Evolutionary conservation across 2,329 filamentous ascomycete species (phyloP), one percentile per base, ranked within the genome.

Genomic region (Botrytis sinoallii): DNA sequence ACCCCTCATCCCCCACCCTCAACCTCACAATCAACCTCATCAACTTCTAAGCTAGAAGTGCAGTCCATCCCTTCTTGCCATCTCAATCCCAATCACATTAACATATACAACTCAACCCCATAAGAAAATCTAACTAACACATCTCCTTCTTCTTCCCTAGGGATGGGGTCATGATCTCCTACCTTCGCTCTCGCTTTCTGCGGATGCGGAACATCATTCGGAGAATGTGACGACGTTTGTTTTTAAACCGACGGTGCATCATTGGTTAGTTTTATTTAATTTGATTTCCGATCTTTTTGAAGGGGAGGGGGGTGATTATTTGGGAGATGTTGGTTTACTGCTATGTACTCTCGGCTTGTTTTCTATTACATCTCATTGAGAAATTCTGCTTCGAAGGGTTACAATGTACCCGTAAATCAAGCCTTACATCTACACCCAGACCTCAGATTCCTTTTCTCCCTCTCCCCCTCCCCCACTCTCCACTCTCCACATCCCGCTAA

Each of bases 161-260:
- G 61, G 61, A 44, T 64, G 60, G 60, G 60, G 60, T 20, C 60
- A 63, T 16, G 61, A 44, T 64, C 61, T 64, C n/a, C 40, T 64
- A 64, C 40, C 61, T 44, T 44, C 40, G 1, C 61, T 64, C 3
- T 64, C 61, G 0, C 61, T 64, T 22, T 32, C 61, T 10, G 1
- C n/a, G 2, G 35, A 44, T 32, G 8, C 14, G 25, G 8, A 7
- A 9, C 61, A 44, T 64, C 61, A 64, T 44, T 44, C 4, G n/a
- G 40, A 44, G 16, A 64, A 44, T 44, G n/a, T 64, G 25, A 64
- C 40, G n/a, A 64, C 40, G 61, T 64, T 64, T 64, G n/a, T 64
- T 44, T 64, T 44, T 64, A 29, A 18, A 32, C 61, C 61, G 16
- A 64, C 40, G 25, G 61, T 44, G 16, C 61, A 64, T 64, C 40